These are phyloP conservation scores for Trichoderma sp. DNA, from an alignment of 2,329 filamentous ascomycete genomes.

Conservation along the genomic window DNA sequence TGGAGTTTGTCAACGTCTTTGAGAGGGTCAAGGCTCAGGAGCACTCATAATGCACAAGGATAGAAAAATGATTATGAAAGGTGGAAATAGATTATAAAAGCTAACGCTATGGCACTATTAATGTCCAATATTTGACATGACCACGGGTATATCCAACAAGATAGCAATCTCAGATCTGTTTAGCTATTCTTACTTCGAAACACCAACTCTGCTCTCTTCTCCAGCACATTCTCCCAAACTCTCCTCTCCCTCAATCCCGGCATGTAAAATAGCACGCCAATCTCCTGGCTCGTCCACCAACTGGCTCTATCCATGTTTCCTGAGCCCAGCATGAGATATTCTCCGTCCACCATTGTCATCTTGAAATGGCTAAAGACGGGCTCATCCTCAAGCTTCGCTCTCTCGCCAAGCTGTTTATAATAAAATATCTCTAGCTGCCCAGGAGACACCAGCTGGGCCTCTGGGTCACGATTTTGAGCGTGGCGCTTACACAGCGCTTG, in stretches of 20 bases:
- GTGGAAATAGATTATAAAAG: not conserved
- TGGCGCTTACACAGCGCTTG: constrained; percentile 37
- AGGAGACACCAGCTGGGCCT: constrained; percentile 46
- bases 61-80: not conserved
- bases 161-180: not conserved
- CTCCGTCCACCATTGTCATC: constrained; percentile 71
- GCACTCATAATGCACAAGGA: not conserved
- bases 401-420: constrained; percentile 51
- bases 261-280: constrained; percentile 66
- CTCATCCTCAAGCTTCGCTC: constrained; percentile 49
- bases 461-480: constrained; percentile 39
- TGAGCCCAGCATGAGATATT: constrained; percentile 72
- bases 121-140: not conserved
- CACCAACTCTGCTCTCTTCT: constrained; percentile 43
- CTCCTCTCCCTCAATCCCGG: constrained; percentile 43
- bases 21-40: constrained; percentile 54
- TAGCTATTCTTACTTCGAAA: constrained; percentile 32
- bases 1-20: constrained; percentile 68
- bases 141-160: not conserved
- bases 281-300: constrained; percentile 85
- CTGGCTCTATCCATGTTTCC: constrained; percentile 85
- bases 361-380: constrained; percentile 79
- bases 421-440: constrained; percentile 64
- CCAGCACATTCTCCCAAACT: constrained; percentile 47
- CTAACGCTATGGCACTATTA: not conserved